A percentile compares a stretch with the other conserved stretches of the same genome.
Conservation (phyloP, 352 stramenopile species). For the Pythium vanterpoolii region DNA sequence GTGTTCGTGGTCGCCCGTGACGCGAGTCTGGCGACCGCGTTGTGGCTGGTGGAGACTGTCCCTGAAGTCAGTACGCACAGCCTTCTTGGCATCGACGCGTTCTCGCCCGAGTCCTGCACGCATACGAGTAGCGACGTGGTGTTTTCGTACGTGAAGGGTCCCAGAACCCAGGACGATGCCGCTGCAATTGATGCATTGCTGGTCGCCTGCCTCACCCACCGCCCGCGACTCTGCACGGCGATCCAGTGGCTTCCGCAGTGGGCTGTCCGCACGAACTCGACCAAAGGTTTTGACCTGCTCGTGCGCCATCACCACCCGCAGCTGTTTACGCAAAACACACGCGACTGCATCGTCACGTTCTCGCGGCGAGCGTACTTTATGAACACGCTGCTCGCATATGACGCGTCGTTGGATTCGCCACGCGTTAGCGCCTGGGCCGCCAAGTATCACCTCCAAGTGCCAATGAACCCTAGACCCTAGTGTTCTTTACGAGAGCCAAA, state of each 20-base stretch:
- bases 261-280: neutral
- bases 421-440: neutral
- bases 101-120: neutral
- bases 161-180: neutral
- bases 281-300: neutral
- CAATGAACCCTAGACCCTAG: no score
- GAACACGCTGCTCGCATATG: neutral
- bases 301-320: neutral
- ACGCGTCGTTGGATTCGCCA: neutral
- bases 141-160: neutral
- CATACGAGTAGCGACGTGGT: neutral
- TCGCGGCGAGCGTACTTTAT: neutral
- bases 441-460: neutral
- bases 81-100: neutral
- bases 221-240: neutral
- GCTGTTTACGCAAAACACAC: neutral
- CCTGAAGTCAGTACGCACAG: neutral
- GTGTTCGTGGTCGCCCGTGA: neutral
- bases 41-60: neutral
- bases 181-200: neutral
- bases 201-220: neutral
- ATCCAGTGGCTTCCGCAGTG: conserved; percentile 1
- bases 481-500: no score
- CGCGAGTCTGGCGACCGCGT: neutral
- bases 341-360: neutral